Evolutionary conservation across 192 early-diverging fungal genomes (phyloP), one percentile per base, ranked within the genome.

Genomic region (Lobosporangium transversale): DNA sequence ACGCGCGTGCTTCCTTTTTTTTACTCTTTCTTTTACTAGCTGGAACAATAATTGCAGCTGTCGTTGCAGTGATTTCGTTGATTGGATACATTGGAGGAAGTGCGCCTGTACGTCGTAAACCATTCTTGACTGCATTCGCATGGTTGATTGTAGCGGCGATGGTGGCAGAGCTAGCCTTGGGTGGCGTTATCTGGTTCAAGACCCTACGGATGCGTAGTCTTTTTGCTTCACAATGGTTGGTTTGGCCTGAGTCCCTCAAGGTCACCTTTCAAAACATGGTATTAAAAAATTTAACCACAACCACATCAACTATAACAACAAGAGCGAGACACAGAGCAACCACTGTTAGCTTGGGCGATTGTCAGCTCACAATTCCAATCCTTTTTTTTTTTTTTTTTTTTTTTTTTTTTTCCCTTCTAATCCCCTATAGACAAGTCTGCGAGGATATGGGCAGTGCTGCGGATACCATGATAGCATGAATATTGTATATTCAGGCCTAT

Each of bases 151-250:
- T 76, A 14, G 21, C 33, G 9, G 73, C 58, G 37, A 51, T 74
- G 52, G 40, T 78, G 4, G 60, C 65, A 18, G 59, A 79, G 21
- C 45, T 82, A 40, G 44, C 48, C 14, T 49, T 82, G 24, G 80
- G 80, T 0, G 80, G 65, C 4, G 48, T 55, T 8, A 79, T 82
- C 57, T 82, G 80, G 80, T 82, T 82, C 66, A 66, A 71, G 35
- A 82, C 80, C 21, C 36, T 82, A 18, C 27, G 70, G 15, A 78
- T 79, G 76, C 48, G 74, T 18, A 59, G 62, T 53, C 48, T 66
- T 2, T 78, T 63, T 62, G 48, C 40, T 4, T 33, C 59, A 7
- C 65, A 73, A 12, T 81, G 80, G 80, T 2, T 47, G 2, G 50
- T 12, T 2, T 82, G 65, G 80, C 12, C 43, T 29, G 37, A 58